Conservation (phyloP, 2,329 filamentous ascomycete species). For the Penicillium polonicum region DNA sequence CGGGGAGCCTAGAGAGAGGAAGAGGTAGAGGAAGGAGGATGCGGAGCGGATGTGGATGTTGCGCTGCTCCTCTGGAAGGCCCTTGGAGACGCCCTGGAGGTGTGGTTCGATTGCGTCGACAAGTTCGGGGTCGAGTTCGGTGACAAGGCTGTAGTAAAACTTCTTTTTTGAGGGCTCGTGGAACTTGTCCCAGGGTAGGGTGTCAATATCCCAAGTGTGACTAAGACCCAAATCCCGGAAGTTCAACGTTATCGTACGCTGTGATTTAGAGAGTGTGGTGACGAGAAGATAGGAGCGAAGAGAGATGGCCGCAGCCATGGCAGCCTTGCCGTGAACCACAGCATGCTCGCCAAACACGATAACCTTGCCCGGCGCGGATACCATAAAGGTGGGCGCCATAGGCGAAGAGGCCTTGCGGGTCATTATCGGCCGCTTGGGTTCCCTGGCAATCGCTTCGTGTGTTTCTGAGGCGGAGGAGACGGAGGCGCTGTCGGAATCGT, state of each 20-base stretch:
- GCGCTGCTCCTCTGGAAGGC: constrained; percentile 66
- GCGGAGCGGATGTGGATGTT: constrained; percentile 84
- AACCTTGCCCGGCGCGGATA: constrained; percentile 95
- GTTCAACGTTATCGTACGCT: constrained; percentile 78
- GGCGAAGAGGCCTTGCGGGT: constrained; percentile 51
- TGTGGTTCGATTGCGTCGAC: constrained; percentile 77
- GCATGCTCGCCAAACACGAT: constrained; percentile 98
- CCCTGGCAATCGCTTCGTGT: constrained; percentile 6
- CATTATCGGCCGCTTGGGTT: constrained; percentile 18
- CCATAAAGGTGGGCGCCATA: constrained; percentile 88
- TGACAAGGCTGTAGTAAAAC: constrained; percentile 88
- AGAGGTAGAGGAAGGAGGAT: constrained; percentile 86
- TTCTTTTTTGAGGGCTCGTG: constrained; percentile 82
- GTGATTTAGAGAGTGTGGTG: constrained; percentile 88
- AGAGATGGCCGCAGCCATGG: constrained; percentile 92
- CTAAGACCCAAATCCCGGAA: constrained; percentile 88
- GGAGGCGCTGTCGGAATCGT: constrained; percentile 32
- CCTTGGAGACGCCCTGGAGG: constrained; percentile 67
- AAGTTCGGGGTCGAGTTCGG: constrained; percentile 77
- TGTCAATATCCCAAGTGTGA: constrained; percentile 92
- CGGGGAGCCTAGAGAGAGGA: constrained; percentile 78
- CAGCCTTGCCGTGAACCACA: constrained; percentile 95
- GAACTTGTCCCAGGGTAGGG: constrained; percentile 83
- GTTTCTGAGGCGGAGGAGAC: constrained; percentile 29
- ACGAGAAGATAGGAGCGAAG: constrained; percentile 95